Evolutionary conservation across 352 stramenopile genomes (phyloP).

Genomic region (Phytopythium oedochilum): DNA sequence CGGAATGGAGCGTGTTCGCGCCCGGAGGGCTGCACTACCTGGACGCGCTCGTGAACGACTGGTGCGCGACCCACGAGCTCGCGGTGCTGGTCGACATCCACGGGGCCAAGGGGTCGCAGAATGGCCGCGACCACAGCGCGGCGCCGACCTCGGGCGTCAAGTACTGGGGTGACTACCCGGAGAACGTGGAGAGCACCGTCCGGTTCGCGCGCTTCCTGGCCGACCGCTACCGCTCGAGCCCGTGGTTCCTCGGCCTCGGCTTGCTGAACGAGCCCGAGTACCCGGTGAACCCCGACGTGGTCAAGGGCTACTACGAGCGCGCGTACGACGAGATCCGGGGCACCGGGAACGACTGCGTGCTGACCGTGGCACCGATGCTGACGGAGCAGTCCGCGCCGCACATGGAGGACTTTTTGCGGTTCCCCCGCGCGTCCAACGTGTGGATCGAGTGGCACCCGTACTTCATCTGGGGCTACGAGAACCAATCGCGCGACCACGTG

Average conservation of each 20-base stretch:
- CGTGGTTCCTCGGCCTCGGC: slow-evolving; percentile 61
- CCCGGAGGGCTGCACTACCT: slow-evolving; percentile 49
- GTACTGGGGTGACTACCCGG: slow-evolving; percentile 41
- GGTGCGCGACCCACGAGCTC: slow-evolving; percentile 56
- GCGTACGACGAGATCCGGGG: slow-evolving; percentile 52
- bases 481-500: slow-evolving; percentile 50
- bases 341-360: slow-evolving; percentile 49
- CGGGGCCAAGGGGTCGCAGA: slow-evolving; percentile 70
- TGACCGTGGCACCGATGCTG: slow-evolving; percentile 46
- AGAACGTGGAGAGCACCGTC: slow-evolving; percentile 73
- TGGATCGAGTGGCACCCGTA: slow-evolving; percentile 56
- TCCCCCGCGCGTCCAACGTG: slow-evolving; percentile 39
- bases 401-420: slow-evolving; percentile 36
- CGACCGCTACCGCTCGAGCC: slow-evolving; percentile 29
- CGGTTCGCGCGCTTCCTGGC: slow-evolving; percentile 46
- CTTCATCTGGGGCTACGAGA: slow-evolving; percentile 62
- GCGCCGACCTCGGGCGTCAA: slow-evolving; percentile 25
- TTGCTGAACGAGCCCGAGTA: slow-evolving; percentile 79
- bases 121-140: slow-evolving; percentile 74
- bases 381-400: slow-evolving; percentile 38
- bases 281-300: slow-evolving; percentile 34
- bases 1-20: slow-evolving; percentile 35
- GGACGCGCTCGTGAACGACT: slow-evolving; percentile 77
- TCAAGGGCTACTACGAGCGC: slow-evolving; percentile 53
- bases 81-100: slow-evolving; percentile 81